A percentile compares a stretch with the other conserved stretches of the same genome.
phyloP scores from a whole-genome alignment of 2,329 filamentous ascomycete species.

The Aspergillus udagawae region DNA sequence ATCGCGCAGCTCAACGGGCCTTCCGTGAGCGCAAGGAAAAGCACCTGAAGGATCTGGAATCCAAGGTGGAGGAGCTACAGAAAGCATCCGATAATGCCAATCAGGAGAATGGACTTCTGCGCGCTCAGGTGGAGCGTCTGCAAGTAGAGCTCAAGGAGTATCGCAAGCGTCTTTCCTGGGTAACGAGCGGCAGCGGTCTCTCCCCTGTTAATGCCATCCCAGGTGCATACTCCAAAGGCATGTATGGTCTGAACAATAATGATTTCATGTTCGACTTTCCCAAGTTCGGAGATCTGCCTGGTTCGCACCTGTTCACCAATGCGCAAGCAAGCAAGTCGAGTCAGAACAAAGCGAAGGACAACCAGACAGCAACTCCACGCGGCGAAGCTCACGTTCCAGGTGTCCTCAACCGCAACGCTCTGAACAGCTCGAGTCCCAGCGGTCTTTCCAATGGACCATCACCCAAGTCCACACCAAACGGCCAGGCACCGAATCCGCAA shows the following conservation, averaged over 20 bases:
- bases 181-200: conserved; percentile 44
- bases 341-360: conserved; percentile 30
- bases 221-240: conserved; percentile 43
- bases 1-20: conserved; percentile 84
- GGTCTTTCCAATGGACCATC: conserved; percentile 7
- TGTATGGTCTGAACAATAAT: conserved; percentile 62
- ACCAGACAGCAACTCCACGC: conserved; percentile 18
- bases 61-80: conserved; percentile 62
- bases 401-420: conserved; percentile 25
- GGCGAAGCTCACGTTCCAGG: conserved; percentile 24
- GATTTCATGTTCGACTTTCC: conserved; percentile 96
- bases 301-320: conserved; percentile 50
- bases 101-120: conserved; percentile 78
- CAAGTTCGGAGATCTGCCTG: conserved; percentile 75
- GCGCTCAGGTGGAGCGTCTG: conserved; percentile 83
- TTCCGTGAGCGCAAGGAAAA: conserved; percentile 95
- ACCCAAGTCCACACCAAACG: neutral
- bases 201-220: conserved; percentile 49
- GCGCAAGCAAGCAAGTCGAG: conserved; percentile 32
- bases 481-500: neutral
- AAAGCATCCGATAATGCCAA: conserved; percentile 79
- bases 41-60: conserved; percentile 52
- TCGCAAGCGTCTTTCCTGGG: conserved; percentile 73
- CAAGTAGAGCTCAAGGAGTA: conserved; percentile 84
- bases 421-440: conserved; percentile 9